phyloP scores from a whole-genome alignment of 148 eudicot genomes.

The Cornus suecica region DNA sequence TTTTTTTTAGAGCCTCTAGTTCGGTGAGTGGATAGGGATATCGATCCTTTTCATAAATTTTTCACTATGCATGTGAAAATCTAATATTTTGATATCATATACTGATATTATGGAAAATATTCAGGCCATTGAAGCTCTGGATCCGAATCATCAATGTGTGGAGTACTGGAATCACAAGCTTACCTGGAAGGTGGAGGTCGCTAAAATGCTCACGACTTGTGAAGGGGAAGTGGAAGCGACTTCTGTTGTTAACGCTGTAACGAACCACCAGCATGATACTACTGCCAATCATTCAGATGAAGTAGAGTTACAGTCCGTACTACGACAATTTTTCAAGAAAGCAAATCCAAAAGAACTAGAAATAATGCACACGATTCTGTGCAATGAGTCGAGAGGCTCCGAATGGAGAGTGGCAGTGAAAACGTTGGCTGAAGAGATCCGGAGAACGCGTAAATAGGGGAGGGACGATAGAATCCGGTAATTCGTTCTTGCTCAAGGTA shows the following conservation, averaged over 20 bases:
- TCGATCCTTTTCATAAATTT: neutral
- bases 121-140: constrained; percentile 57
- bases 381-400: constrained; percentile 30
- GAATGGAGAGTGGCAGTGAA: constrained; percentile 32
- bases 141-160: constrained; percentile 34
- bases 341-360: constrained; percentile 34
- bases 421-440: constrained; percentile 35
- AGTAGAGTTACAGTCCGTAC: constrained; percentile 12
- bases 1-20: no score
- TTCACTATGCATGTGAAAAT: neutral
- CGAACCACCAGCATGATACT: neutral
- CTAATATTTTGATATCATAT: neutral
- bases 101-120: neutral
- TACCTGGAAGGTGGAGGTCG: constrained; percentile 7
- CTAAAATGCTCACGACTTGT: neutral
- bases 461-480: neutral
- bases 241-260: constrained; percentile 11
- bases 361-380: constrained; percentile 25
- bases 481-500: neutral
- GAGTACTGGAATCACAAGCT: constrained; percentile 50
- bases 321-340: constrained; percentile 32
- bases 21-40: neutral
- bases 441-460: constrained; percentile 14
- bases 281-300: constrained; percentile 8
- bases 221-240: neutral